These are phyloP conservation scores for Diutina pseudorugosa DNA, from an alignment of 1,139 yeast genomes.

Conservation along the genomic window DNA sequence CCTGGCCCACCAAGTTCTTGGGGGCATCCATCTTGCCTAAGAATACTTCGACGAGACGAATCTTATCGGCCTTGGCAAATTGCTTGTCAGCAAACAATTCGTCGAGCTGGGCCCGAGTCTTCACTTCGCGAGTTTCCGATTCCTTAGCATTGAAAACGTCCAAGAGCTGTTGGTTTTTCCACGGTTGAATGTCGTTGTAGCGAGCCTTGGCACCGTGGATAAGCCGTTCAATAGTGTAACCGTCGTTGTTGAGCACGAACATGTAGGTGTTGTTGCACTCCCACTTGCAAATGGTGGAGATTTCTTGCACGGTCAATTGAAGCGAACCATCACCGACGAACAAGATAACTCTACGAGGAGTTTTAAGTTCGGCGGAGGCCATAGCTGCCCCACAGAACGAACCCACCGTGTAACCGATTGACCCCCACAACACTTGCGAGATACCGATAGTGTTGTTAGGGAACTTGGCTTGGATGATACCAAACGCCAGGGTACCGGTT, in stretches of 20 bases:
- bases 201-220: constrained; percentile 70
- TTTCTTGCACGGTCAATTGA: constrained; percentile 80
- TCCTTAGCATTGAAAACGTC: constrained; percentile 62
- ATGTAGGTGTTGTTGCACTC: constrained; percentile 57
- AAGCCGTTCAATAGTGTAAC: constrained; percentile 82
- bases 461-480: constrained; percentile 69
- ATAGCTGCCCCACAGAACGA: constrained; percentile 76
- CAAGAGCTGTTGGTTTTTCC: constrained; percentile 64
- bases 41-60: constrained; percentile 71
- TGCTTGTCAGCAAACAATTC: constrained; percentile 37
- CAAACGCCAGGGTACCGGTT: constrained; percentile 86
- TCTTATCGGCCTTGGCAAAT: constrained; percentile 50
- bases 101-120: constrained; percentile 58
- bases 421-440: constrained; percentile 85
- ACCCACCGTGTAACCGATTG: constrained; percentile 82
- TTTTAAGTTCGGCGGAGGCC: constrained; percentile 69
- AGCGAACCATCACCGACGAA: constrained; percentile 88
- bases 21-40: constrained; percentile 80
- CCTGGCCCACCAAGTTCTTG: constrained; percentile 37
- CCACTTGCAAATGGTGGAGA: constrained; percentile 58
- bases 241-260: constrained; percentile 74
- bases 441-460: constrained; percentile 66
- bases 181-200: constrained; percentile 72
- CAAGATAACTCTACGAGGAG: constrained; percentile 58
- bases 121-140: constrained; percentile 41